These are phyloP conservation scores for Sicyos baderoa DNA, from an alignment of 306 rosid species.

Conservation along the genomic window DNA sequence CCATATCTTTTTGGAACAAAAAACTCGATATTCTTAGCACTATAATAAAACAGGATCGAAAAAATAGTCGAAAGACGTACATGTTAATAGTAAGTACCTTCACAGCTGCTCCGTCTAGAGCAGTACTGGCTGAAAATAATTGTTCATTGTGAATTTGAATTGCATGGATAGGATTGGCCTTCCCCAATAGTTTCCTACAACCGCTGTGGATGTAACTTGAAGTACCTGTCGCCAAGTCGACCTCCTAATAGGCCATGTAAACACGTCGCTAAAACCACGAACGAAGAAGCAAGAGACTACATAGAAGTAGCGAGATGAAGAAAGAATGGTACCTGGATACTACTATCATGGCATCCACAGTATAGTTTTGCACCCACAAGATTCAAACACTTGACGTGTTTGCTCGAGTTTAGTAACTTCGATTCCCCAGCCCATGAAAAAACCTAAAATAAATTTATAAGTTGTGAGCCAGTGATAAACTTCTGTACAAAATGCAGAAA, in stretches of 20 bases:
- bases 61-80: background rate
- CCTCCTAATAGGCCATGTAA: conserved; percentile 44
- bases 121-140: conserved; percentile 56
- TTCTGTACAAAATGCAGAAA: background rate
- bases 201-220: conserved; percentile 56
- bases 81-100: conserved; percentile 46
- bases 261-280: conserved; percentile 12
- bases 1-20: conserved; percentile 44
- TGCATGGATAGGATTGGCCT: conserved; percentile 61
- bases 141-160: conserved; percentile 54
- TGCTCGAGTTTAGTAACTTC: conserved; percentile 49
- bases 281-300: background rate
- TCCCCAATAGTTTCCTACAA: conserved; percentile 56
- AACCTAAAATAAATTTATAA: conserved; percentile 29
- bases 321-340: conserved; percentile 58
- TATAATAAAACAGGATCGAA: background rate
- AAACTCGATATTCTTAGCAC: conserved; percentile 1
- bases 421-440: conserved; percentile 55
- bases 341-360: conserved; percentile 83
- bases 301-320: background rate
- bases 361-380: conserved; percentile 49
- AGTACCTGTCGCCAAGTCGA: conserved; percentile 64
- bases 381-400: conserved; percentile 69
- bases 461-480: background rate
- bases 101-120: conserved; percentile 60